These are phyloP conservation scores for Sporothrix phasma DNA, from an alignment of 2,329 filamentous ascomycete species.

Conservation along the genomic window DNA sequence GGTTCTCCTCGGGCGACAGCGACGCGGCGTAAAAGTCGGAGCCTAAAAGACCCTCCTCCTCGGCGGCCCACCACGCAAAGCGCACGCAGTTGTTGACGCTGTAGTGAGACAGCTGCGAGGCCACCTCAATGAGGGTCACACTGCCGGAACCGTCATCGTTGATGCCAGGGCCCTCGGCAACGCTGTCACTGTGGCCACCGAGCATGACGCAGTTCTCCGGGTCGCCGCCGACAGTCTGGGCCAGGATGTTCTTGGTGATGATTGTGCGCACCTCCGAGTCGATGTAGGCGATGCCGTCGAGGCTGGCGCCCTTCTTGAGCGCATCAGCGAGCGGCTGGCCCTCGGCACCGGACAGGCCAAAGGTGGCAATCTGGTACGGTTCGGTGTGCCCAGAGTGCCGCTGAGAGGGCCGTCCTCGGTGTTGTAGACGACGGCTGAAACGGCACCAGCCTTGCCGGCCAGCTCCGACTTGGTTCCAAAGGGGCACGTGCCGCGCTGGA, in stretches of 20 bases:
- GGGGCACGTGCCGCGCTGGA: slow-evolving; percentile 58
- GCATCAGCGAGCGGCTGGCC: slow-evolving; percentile 46
- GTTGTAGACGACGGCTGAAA: slow-evolving; percentile 67
- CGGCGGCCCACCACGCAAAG: slow-evolving; percentile 58
- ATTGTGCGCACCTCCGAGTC: slow-evolving; percentile 46
- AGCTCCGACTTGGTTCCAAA: slow-evolving; percentile 62
- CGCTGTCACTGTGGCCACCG: slow-evolving; percentile 54
- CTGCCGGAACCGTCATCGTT: slow-evolving; percentile 69
- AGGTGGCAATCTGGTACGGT: slow-evolving; percentile 54
- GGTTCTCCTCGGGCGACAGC: slow-evolving; percentile 48
- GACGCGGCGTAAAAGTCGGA: slow-evolving; percentile 52
- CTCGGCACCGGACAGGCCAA: slow-evolving; percentile 52
- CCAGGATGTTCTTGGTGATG: slow-evolving; percentile 50
- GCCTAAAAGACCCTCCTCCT: slow-evolving; percentile 55
- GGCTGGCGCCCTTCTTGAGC: slow-evolving; percentile 39
- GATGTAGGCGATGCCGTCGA: slow-evolving; percentile 50
- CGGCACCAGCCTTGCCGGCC: slow-evolving; percentile 59
- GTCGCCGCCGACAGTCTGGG: slow-evolving; percentile 51
- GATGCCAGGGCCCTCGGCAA: slow-evolving; percentile 57
- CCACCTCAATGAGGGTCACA: slow-evolving; percentile 51
- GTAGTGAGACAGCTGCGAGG: slow-evolving; percentile 47
- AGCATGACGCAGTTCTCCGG: slow-evolving; percentile 55
- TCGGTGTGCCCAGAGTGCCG: slow-evolving; percentile 58
- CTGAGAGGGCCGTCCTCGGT: slow-evolving; percentile 51
- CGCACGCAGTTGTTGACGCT: slow-evolving; percentile 55